Evolutionary conservation across 2,329 filamentous ascomycete species (phyloP), one percentile per base, ranked within the genome.

Genomic region (Fusarium transvaalense): DNA sequence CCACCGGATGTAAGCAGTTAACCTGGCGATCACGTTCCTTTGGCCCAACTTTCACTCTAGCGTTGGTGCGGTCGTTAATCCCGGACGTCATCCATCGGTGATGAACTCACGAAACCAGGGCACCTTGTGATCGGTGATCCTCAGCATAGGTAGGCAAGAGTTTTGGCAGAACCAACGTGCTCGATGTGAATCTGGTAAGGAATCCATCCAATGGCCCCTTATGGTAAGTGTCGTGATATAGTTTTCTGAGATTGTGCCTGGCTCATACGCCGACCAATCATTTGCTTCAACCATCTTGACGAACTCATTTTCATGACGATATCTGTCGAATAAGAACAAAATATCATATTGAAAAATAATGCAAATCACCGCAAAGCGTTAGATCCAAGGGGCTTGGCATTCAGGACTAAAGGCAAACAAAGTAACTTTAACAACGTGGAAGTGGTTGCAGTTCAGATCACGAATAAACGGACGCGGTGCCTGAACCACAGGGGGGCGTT

Each of bases 11-110:
- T 42, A 51, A 51, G 47, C 15, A 29, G 60, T 55, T 32, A 53
- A 51, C 50, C 52, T 43, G 56, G 53, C 45, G 61, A 69, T 69
- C 66, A 23, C 56, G 66, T 63, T 69, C 48, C 66, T 63, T 37
- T n/a, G 35, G 41, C 14, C 41, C 38, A 66, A 58, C 46, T 46
- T 17, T 32, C 25, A 34, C 50, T 17, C 35, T 38, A 13, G 37
- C 13, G 54, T 15, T 10, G 34, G 34, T 10, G 23, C 8, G 45
- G 62, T 67, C 41, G 37, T 25, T 43, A 31, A 35, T 55, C 6
- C 23, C n/a, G 23, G 39, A 38, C 52, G 66, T 67, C 66, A 69
- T 69, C 25, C 15, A 51, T 45, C 25, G 7, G 19, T 6, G 21
- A 37, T 38, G 19, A 15, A 10, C 29, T 42, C 37, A 21, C 5